Percentiles rank a stretch among this genome's conserved stretches.
Conservation (phyloP, 768 basidiomycete genomes). For the Epithele typhae region DNA sequence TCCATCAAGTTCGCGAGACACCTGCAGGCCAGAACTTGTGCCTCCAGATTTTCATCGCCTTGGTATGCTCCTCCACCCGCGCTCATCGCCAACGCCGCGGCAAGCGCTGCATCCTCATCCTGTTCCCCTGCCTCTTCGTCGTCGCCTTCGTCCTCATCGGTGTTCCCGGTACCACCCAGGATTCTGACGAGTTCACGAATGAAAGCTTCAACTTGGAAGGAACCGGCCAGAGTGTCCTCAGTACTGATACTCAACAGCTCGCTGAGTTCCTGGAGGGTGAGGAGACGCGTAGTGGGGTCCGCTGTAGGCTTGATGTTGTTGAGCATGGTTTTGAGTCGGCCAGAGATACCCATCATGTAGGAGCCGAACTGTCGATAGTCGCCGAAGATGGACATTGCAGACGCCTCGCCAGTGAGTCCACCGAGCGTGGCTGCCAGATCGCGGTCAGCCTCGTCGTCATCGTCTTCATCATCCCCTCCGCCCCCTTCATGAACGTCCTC, state of each 20-base stretch:
- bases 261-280: slow-evolving; percentile 91
- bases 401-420: slow-evolving; percentile 53
- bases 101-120: slow-evolving; percentile 85
- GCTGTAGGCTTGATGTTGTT: slow-evolving; percentile 83
- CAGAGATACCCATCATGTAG: slow-evolving; percentile 88
- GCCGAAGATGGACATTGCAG: slow-evolving; percentile 78
- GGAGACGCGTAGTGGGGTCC: slow-evolving; percentile 79
- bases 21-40: slow-evolving; percentile 92
- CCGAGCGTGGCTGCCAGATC: slow-evolving; percentile 21
- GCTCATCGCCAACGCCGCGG: slow-evolving; percentile 84
- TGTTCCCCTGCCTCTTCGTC: slow-evolving; percentile 58
- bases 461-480: slow-evolving; percentile 45
- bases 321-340: slow-evolving; percentile 86
- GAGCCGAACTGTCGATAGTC: slow-evolving; percentile 86
- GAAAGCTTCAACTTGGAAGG: slow-evolving; percentile 92
- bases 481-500: slow-evolving; percentile 41
- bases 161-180: slow-evolving; percentile 72
- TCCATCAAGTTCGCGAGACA: slow-evolving; percentile 99
- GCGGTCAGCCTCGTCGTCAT: slow-evolving; percentile 44
- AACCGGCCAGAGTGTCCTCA: slow-evolving; percentile 93
- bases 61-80: slow-evolving; percentile 56
- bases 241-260: slow-evolving; percentile 95
- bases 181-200: slow-evolving; percentile 90
- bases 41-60: slow-evolving; percentile 87
- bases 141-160: slow-evolving; percentile 73